Percentiles rank a stretch among this genome's conserved stretches.
These are phyloP conservation scores for Dactylonectria macrodidyma DNA, from an alignment of 2,329 filamentous ascomycete genomes.

Conservation along the genomic window DNA sequence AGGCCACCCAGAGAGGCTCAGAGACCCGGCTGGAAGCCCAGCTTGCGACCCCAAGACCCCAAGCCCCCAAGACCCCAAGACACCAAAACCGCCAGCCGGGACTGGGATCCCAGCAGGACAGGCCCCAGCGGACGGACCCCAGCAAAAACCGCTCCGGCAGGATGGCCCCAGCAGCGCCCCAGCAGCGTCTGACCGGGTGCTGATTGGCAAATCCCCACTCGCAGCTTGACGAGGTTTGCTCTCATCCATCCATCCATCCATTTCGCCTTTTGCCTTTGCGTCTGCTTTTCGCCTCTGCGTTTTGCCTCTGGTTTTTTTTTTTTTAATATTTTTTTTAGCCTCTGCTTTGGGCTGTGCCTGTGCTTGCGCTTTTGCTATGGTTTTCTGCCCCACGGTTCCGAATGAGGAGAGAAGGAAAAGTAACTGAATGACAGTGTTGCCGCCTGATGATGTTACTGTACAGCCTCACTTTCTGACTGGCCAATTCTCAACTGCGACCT, in stretches of 20 bases:
- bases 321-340: no score
- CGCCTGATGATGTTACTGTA: background rate
- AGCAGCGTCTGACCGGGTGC: constrained; percentile 29
- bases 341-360: background rate
- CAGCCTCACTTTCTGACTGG: no score
- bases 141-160: constrained; percentile 14
- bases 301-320: background rate
- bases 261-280: background rate
- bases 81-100: constrained; percentile 6
- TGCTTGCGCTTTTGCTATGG: no score
- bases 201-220: constrained; percentile 31
- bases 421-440: background rate
- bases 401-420: background rate
- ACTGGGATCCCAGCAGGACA: constrained; percentile 17
- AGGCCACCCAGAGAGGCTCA: background rate
- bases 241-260: constrained; percentile 25
- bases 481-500: no score
- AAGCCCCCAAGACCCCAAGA: background rate
- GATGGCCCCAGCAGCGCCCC: constrained; percentile 19
- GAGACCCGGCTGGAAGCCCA: background rate
- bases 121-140: constrained; percentile 12
- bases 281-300: background rate
- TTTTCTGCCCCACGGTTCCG: background rate
- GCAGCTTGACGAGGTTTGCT: constrained; percentile 4
- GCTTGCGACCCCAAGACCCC: background rate